phyloP scores from a whole-genome alignment of 352 stramenopile genomes.

The Phytophthora rubi region DNA sequence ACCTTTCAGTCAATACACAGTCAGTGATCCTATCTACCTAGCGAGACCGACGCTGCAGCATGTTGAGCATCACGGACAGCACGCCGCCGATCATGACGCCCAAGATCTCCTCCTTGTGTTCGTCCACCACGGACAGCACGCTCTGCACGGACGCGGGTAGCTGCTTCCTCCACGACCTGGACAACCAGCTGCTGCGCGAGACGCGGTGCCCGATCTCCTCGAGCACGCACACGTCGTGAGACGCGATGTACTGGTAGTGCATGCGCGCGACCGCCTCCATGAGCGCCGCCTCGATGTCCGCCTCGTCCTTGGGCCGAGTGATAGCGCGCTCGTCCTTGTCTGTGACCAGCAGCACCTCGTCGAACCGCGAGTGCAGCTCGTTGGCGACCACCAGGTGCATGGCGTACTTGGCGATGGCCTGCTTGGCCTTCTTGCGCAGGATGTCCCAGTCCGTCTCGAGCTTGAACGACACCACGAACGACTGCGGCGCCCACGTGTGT shows the following conservation, averaged over 20 bases:
- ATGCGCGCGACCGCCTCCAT: constrained; percentile 68
- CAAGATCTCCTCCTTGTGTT: constrained; percentile 81
- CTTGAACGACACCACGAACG: constrained; percentile 98
- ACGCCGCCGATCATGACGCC: constrained; percentile 72
- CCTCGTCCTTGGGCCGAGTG: constrained; percentile 58
- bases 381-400: constrained; percentile 99
- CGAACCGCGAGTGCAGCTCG: constrained; percentile 94
- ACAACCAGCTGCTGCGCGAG: constrained; percentile 24
- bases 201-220: constrained; percentile 54
- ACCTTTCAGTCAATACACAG: constrained; percentile 10
- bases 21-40: constrained; percentile 23
- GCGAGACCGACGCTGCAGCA: constrained; percentile 60
- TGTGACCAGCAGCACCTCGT: constrained; percentile 88
- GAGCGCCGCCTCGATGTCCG: constrained; percentile 69
- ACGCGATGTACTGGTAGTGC: constrained; percentile 81
- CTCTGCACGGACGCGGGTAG: constrained; percentile 49
- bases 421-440: constrained; percentile 92
- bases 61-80: constrained; percentile 77
- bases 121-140: constrained; percentile 48
- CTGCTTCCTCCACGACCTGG: constrained; percentile 49
- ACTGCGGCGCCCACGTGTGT: constrained; percentile 92
- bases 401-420: constrained; percentile 94
- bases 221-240: constrained; percentile 60
- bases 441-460: constrained; percentile 97
- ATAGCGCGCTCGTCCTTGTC: constrained; percentile 58